Conservation (phyloP, 2,329 filamentous ascomycete species). For the Arthrobotrys iridis region DNA sequence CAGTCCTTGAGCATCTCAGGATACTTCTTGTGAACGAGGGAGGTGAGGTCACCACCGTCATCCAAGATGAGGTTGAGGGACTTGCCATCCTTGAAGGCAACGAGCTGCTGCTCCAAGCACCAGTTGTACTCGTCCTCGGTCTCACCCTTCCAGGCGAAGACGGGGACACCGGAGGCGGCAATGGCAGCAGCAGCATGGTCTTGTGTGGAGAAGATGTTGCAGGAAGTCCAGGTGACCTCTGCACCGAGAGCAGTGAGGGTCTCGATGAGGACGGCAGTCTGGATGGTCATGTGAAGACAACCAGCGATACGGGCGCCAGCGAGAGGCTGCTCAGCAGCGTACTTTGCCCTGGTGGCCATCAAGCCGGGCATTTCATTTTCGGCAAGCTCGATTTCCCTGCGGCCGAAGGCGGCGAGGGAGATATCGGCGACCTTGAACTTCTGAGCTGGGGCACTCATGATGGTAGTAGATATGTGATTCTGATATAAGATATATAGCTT, state of each 20-base stretch:
- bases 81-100: constrained; percentile 95
- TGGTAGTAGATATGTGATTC: constrained; percentile 55
- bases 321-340: constrained; percentile 90
- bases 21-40: constrained; percentile 97
- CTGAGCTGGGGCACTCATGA: constrained; percentile 80
- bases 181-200: constrained; percentile 98
- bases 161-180: constrained; percentile 89
- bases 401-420: constrained; percentile 95
- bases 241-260: constrained; percentile 93
- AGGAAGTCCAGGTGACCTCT: constrained; percentile 98
- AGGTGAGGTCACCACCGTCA: constrained; percentile 95
- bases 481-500: background rate
- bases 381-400: constrained; percentile 98
- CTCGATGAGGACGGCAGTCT: constrained; percentile 98
- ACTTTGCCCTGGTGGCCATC: constrained; percentile 92
- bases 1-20: constrained; percentile 97
- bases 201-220: constrained; percentile 99
- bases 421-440: constrained; percentile 99
- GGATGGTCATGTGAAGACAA: constrained; percentile 99
- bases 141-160: constrained; percentile 88
- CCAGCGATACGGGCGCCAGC: constrained; percentile 77
- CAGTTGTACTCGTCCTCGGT: constrained; percentile 99
- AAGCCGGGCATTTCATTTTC: constrained; percentile 78
- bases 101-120: constrained; percentile 98
- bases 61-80: constrained; percentile 98